Evolutionary conservation across 73 alveolate species (phyloP).

Genomic region (Paramecium sonneborni): DNA sequence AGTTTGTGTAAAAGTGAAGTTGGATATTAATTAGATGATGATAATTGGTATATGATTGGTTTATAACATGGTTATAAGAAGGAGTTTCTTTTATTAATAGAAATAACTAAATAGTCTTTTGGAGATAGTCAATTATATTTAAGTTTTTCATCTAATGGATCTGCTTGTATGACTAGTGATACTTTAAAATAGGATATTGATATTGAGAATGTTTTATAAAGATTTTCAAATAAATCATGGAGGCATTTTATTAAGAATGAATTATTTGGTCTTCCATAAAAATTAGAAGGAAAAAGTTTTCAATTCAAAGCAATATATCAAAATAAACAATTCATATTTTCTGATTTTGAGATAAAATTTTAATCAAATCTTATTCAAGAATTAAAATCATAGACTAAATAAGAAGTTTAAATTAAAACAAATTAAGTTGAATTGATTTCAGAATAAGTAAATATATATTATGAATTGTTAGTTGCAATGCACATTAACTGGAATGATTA

Average conservation of each 20-base stretch:
- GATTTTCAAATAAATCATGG: not conserved
- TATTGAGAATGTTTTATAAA: not conserved
- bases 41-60: constrained; percentile 48
- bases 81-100: not conserved
- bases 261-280: not conserved
- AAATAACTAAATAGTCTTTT: not conserved
- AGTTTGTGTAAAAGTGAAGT: not conserved
- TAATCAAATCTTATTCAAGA: not conserved
- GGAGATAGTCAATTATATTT: constrained; percentile 25
- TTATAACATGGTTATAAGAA: constrained; percentile 9
- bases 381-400: not conserved
- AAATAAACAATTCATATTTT: not conserved
- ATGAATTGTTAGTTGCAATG: not conserved
- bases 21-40: constrained; percentile 35
- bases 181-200: not conserved
- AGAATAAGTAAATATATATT: not conserved
- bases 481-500: not conserved
- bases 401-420: not conserved
- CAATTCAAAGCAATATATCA: not conserved
- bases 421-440: not conserved
- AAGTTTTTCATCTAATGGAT: not conserved
- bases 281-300: not conserved
- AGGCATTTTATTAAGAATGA: constrained; percentile 18
- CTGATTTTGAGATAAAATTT: not conserved
- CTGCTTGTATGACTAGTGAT: constrained; percentile 1